A percentile compares a stretch with the other conserved stretches of the same genome.
These are phyloP conservation scores for Leucocoprinus sp. DNA, from an alignment of 768 basidiomycete species.

Conservation along the genomic window DNA sequence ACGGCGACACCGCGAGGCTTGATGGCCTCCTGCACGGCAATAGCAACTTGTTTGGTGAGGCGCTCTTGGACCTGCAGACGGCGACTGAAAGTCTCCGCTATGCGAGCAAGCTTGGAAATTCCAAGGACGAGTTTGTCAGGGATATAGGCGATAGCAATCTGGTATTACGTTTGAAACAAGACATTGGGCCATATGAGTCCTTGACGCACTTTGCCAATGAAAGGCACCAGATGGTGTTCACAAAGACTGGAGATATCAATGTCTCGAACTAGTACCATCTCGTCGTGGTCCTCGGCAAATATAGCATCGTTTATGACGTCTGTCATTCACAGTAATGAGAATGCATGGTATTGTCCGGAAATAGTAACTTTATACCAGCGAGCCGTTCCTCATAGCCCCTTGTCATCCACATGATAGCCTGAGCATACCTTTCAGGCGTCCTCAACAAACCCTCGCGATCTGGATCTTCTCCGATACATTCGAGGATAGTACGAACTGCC, in stretches of 20 bases:
- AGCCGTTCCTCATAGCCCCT: constrained; percentile 95
- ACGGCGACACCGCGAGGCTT: constrained; percentile 97
- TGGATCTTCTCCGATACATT: constrained; percentile 98
- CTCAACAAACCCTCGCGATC: constrained; percentile 85
- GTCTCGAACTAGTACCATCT: constrained; percentile 97
- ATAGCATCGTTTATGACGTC: constrained; percentile 99
- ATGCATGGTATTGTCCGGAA: constrained; percentile 12
- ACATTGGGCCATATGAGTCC: constrained; percentile 14
- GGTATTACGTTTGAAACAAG: not conserved
- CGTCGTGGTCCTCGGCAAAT: constrained; percentile 98
- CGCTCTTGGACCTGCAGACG: constrained; percentile 97
- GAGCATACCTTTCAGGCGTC: constrained; percentile 93
- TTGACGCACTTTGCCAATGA: constrained; percentile 82
- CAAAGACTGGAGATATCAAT: constrained; percentile 96
- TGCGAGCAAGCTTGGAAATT: constrained; percentile 91
- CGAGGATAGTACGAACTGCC: constrained; percentile 87
- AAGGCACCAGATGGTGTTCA: constrained; percentile 97
- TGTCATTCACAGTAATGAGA: constrained; percentile 23
- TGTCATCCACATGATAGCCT: constrained; percentile 99
- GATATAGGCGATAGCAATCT: constrained; percentile 98
- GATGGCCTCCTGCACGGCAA: constrained; percentile 98
- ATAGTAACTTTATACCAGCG: constrained; percentile 45
- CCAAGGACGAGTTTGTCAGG: constrained; percentile 93
- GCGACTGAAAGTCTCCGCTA: constrained; percentile 95
- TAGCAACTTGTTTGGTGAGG: constrained; percentile 93